phyloP scores from a whole-genome alignment of 495 filamentous ascomycete species.

The Talaromyces nanjingensis region DNA sequence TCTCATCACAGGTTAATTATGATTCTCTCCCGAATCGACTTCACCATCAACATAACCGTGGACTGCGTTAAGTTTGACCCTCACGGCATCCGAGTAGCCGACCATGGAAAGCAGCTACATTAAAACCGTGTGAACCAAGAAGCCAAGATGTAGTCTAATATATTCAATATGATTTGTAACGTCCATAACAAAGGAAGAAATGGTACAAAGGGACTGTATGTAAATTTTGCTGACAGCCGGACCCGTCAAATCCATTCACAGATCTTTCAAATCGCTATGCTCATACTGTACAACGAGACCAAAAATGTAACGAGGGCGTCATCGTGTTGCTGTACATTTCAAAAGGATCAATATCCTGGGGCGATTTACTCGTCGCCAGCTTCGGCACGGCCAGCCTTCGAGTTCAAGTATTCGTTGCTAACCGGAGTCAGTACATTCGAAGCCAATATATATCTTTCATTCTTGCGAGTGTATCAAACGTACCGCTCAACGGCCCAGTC shows the following conservation, averaged over 20 bases:
- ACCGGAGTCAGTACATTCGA: not conserved
- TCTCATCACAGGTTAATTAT: not conserved
- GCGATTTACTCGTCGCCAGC: conserved; percentile 32
- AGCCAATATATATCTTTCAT: not conserved
- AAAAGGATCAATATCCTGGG: not conserved
- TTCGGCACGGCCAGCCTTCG: conserved; percentile 67
- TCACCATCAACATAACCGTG: not conserved
- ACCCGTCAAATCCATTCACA: not conserved
- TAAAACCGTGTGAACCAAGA: not conserved
- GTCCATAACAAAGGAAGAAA: not conserved
- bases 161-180: not conserved
- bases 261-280: conserved; percentile 1
- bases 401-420: conserved; percentile 90
- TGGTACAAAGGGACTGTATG: conserved; percentile 1
- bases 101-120: not conserved
- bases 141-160: not conserved
- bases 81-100: not conserved
- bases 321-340: not conserved
- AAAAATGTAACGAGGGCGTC: not conserved
- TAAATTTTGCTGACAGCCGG: not conserved
- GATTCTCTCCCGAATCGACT: not conserved
- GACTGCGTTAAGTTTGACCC: not conserved
- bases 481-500: conserved; percentile 84
- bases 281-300: conserved; percentile 7
- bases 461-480: conserved; percentile 18